Conservation (phyloP, 257 asterid genomes). For the Ligustrum vulgare region DNA sequence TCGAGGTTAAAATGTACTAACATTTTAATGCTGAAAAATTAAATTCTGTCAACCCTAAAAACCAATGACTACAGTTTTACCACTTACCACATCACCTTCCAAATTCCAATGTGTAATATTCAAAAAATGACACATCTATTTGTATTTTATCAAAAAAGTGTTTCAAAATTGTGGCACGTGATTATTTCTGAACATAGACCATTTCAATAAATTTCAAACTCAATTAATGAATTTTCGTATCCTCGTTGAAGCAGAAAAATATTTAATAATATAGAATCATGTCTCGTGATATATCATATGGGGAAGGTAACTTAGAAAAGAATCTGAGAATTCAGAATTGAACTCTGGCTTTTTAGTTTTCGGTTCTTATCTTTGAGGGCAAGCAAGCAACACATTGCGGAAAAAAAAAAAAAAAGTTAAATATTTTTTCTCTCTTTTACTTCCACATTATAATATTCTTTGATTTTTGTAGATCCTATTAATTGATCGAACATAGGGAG, state of each 20-base stretch:
- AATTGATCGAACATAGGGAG: background rate
- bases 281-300: too few relatives aligned
- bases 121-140: background rate
- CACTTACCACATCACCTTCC: too few relatives aligned
- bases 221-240: too few relatives aligned
- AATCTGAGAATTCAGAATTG: too few relatives aligned
- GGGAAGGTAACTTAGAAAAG: background rate
- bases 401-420: too few relatives aligned
- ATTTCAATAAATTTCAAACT: too few relatives aligned
- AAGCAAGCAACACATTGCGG: background rate
- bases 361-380: background rate
- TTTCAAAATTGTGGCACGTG: background rate
- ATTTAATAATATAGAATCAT: background rate
- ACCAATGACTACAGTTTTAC: too few relatives aligned
- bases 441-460: too few relatives aligned
- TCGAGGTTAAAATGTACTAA: too few relatives aligned
- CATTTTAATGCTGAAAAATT: background rate
- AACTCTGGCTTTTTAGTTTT: background rate
- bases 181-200: too few relatives aligned
- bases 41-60: background rate
- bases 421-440: too few relatives aligned
- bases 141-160: too few relatives aligned
- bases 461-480: background rate
- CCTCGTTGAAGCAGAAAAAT: background rate
- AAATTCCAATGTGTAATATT: background rate